A percentile compares a stretch with the other conserved stretches of the same genome.
Conservation (phyloP, 495 filamentous ascomycete species). For the Daldinia caldariorum region DNA sequence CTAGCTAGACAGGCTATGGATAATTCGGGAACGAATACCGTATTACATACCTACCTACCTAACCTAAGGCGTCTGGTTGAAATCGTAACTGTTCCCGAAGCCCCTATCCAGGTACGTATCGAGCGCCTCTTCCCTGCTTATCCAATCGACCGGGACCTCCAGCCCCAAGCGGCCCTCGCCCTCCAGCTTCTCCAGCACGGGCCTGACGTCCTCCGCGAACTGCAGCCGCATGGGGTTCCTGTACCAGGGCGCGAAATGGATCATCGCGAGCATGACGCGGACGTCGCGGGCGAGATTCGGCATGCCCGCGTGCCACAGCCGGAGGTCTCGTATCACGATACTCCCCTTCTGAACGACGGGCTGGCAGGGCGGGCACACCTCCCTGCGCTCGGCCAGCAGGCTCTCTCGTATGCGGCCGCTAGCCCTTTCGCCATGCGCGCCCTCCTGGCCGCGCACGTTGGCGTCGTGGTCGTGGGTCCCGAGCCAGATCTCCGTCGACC, state of each 20-base stretch:
- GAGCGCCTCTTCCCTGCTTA: constrained; percentile 47
- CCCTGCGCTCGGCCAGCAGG: constrained; percentile 53
- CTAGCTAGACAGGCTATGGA: background rate
- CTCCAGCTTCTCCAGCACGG: constrained; percentile 48
- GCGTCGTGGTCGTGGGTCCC: constrained; percentile 60
- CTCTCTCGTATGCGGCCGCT: constrained; percentile 59
- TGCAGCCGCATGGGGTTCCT: constrained; percentile 62
- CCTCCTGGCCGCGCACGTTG: constrained; percentile 57
- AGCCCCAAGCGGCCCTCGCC: constrained; percentile 43
- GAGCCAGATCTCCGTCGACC: constrained; percentile 69
- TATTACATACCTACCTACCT: background rate
- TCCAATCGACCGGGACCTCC: constrained; percentile 59
- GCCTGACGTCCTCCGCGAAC: constrained; percentile 57
- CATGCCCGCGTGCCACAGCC: constrained; percentile 71
- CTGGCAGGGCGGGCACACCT: constrained; percentile 57
- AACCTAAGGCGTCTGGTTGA: constrained; percentile 49
- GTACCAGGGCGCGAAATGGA: constrained; percentile 61
- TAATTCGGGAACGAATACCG: background rate
- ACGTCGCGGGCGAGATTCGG: constrained; percentile 61
- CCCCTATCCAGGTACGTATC: constrained; percentile 55
- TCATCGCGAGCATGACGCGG: constrained; percentile 68
- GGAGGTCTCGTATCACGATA: constrained; percentile 63
- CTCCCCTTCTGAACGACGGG: constrained; percentile 62
- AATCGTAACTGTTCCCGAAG: constrained; percentile 63
- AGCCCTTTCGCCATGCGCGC: constrained; percentile 58